Evolutionary conservation across 2,329 filamentous ascomycete genomes (phyloP), one percentile per base, ranked within the genome.

Genomic region (Trichoderma koningii): DNA sequence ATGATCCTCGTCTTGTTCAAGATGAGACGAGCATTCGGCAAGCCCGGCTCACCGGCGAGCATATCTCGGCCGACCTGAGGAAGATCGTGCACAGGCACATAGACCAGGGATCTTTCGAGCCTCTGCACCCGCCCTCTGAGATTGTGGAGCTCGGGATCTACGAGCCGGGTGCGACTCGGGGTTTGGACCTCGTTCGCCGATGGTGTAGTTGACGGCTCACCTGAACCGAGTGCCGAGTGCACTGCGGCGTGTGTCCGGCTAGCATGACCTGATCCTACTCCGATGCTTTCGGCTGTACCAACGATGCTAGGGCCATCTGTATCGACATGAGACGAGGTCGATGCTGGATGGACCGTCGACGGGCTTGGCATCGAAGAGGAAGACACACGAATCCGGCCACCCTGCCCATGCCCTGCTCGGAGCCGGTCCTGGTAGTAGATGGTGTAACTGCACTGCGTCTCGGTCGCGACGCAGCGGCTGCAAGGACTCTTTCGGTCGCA

Each of bases 401-500:
- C 50, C 34, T 47, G 42, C 55, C 41, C 26, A 47, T 41, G 38
- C 26, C 59, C 45, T 15, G 4, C 21, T 17, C 47, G 21, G 26
- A n/a, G 26, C 10, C 17, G 23, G 6, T 48, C 26, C 23, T 48
- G 42, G 34, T 38, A 45, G 42, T 48, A 45, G 26, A 47, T 59
- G 23, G 10, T 51, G 12, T 28, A 61, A 10, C 12, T 44, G 38
- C 38, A 44, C 7, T 23, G 23, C 26, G 81, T 83, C 68, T 81
- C 81, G n/a, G 84, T 83, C 67, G 82, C 81, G 17, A 82, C 66
- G 70, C 87, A 89, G 66, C 86, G 85, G 64, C 78, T 80, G 69
- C 86, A 89, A 1, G 87, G 87, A 5, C 75, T 73, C 66, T 82
- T 81, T 55, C 83, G 82, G 70, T 89, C 83, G 70, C 86, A 89